Percentiles rank a stretch among this genome's conserved stretches.
Conservation (phyloP, 106 monocot species). For the Alisma plantagoaquatica region DNA sequence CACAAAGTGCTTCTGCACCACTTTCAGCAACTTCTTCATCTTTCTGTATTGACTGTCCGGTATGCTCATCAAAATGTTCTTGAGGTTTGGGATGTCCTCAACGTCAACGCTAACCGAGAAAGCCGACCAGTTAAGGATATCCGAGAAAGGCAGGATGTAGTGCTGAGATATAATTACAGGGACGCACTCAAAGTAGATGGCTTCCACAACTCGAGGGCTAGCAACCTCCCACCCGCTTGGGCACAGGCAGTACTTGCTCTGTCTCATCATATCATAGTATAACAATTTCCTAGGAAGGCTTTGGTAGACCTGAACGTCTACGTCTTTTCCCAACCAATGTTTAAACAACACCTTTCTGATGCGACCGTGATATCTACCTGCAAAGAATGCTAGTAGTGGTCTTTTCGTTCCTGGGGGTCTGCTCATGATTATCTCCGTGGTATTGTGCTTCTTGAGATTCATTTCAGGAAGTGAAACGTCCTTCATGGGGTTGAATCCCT, state of each 20-base stretch:
- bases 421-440: conserved; percentile 26
- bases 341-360: conserved; percentile 56
- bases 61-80: conserved; percentile 54
- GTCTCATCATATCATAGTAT: conserved; percentile 73
- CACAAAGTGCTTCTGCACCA: conserved; percentile 65
- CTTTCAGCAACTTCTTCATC: conserved; percentile 65
- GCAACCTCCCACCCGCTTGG: conserved; percentile 96
- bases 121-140: conserved; percentile 71
- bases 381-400: conserved; percentile 76
- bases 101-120: conserved; percentile 62
- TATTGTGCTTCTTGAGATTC: conserved; percentile 33
- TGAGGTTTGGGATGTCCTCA: conserved; percentile 59
- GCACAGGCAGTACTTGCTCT: conserved; percentile 81
- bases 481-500: conserved; percentile 15
- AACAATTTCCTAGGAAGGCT: conserved; percentile 50
- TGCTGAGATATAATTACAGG: conserved; percentile 71
- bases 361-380: conserved; percentile 69
- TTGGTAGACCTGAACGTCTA: conserved; percentile 53
- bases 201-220: conserved; percentile 79
- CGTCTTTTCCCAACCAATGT: conserved; percentile 67
- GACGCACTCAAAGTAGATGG: conserved; percentile 78
- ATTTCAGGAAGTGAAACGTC: conserved; percentile 39
- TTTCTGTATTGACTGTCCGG: conserved; percentile 52
- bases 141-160: conserved; percentile 69
- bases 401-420: conserved; percentile 47